Percentiles rank a stretch among this genome's conserved stretches.
Evolutionary conservation across 441 rosid species (phyloP).

Genomic region (Gossypium davidsonii): DNA sequence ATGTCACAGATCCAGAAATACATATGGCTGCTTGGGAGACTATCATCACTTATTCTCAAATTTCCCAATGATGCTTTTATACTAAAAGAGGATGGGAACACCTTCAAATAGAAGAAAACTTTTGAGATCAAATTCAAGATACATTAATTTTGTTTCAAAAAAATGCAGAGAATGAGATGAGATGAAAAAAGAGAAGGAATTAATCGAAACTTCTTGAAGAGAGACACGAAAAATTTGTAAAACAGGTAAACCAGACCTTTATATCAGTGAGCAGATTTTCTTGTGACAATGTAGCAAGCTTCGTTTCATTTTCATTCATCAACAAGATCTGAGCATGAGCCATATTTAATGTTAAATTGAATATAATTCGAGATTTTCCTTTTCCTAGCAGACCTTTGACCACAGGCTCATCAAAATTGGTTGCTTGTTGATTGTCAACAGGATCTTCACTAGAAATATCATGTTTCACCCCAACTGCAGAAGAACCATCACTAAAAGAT

Average conservation of each 20-base stretch:
- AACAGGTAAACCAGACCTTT: conserved; percentile 49
- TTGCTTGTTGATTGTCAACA: conserved; percentile 31
- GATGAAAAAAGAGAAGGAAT: conserved; percentile 2
- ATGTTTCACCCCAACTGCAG: conserved; percentile 35
- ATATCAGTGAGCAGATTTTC: conserved; percentile 84
- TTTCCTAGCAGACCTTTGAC: conserved; percentile 86
- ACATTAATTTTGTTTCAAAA: not conserved
- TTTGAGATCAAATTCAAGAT: conserved; percentile 8
- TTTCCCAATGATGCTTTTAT: conserved; percentile 89
- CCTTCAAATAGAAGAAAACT: conserved; percentile 37
- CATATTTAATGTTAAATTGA: conserved; percentile 79
- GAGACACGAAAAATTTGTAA: not conserved
- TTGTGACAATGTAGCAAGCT: conserved; percentile 82
- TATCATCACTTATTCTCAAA: conserved; percentile 89
- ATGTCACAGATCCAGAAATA: conserved; percentile 98
- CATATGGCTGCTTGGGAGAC: conserved; percentile 76
- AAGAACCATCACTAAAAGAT: conserved; percentile 53
- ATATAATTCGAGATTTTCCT: conserved; percentile 85
- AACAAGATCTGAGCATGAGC: conserved; percentile 80
- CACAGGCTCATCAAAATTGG: conserved; percentile 43
- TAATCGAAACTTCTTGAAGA: not conserved
- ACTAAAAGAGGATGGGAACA: conserved; percentile 92
- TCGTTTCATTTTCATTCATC: conserved; percentile 90
- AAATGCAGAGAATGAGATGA: conserved; percentile 1
- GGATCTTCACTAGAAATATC: conserved; percentile 35